Evolutionary conservation across 768 basidiomycete genomes (phyloP), one percentile per base, ranked within the genome.

Genomic region (Trametes cubensis): DNA sequence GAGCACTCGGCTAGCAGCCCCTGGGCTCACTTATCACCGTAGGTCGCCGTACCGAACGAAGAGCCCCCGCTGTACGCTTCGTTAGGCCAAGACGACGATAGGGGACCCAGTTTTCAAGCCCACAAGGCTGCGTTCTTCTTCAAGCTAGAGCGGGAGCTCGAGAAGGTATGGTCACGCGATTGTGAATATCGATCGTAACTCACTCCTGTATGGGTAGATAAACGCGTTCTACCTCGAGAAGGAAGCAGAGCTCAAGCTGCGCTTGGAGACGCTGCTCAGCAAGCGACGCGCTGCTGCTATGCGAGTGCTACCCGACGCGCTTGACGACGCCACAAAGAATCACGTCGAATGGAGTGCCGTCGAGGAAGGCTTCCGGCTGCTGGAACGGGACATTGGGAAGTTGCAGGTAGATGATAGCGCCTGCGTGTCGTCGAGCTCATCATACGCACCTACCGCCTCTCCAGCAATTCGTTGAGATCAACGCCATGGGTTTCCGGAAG

Each of bases 81-180:
- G 11, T 79, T 85, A 6, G 80, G 82, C 21, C 81, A 87, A 68
- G 88, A 92, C 71, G 83, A 84, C 30, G 89, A 88, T 67, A 79
- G 92, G 60, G 88, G 92, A 0, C 85, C 90, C 18, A 89, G 92
- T 70, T 95, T 98, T 68, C 92, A 90, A 70, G 94, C 95, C 15
- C 94, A 96, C 79, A 94, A 95, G 72, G 92, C 95, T 4, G 94
- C 94, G 1, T 99, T 98, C 81, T 98, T 99, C 81, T 98, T 97
- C 83, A 98, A 95, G 74, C 84, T 99, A 0, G 95, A 98, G 74
- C 85, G 96, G 21, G 97, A 99, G 75, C 79, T 98, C 21, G 97
- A 98, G 77, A 99, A 98, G 86, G 96, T 55, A 48, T 47, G 41
- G 39, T 53, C 55, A 39, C 45, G 34, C 61, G 55, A 28, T 46